Conservation (phyloP, 1,139 yeast species). For the Yamadazyma pseudoaaseri region DNA sequence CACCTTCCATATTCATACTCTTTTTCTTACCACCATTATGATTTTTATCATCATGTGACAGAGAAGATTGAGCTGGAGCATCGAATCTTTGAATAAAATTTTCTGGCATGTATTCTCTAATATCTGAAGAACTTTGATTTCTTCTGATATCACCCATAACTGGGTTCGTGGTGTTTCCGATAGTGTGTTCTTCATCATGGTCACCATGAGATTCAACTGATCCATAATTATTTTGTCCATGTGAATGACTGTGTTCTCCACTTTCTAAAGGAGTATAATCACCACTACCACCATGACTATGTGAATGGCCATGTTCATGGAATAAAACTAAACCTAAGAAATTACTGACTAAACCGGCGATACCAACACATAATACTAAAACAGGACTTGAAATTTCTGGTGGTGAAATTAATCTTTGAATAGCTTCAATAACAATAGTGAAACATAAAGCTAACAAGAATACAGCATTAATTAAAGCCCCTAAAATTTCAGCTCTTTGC, state of each 20-base stretch:
- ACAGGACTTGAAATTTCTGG: slow-evolving; percentile 77
- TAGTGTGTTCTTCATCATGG: background rate
- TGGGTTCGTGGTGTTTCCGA: background rate
- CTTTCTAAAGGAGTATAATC: slow-evolving; percentile 10
- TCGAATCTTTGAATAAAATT: slow-evolving; percentile 34
- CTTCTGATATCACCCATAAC: slow-evolving; percentile 3
- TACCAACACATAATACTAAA: slow-evolving; percentile 77
- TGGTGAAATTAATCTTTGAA: slow-evolving; percentile 84
- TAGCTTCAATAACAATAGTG: slow-evolving; percentile 87
- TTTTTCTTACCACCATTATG: slow-evolving; percentile 27
- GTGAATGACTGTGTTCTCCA: slow-evolving; percentile 33
- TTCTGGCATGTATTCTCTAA: slow-evolving; percentile 36
- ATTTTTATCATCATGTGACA: slow-evolving; percentile 13
- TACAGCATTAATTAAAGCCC: slow-evolving; percentile 92
- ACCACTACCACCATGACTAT: slow-evolving; percentile 51
- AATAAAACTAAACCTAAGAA: slow-evolving; percentile 79
- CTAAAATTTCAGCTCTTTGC: slow-evolving; percentile 94
- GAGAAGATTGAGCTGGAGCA: slow-evolving; percentile 25
- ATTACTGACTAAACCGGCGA: slow-evolving; percentile 79
- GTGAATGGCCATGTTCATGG: slow-evolving; percentile 85
- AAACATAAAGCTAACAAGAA: slow-evolving; percentile 89
- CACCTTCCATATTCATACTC: slow-evolving; percentile 96
- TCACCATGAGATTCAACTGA: background rate
- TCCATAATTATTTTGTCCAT: slow-evolving; percentile 12
- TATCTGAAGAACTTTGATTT: slow-evolving; percentile 14